Base-by-base conservation (phyloP, 2,329 filamentous ascomycete genomes). In the Exserohilum rostratum region DNA sequence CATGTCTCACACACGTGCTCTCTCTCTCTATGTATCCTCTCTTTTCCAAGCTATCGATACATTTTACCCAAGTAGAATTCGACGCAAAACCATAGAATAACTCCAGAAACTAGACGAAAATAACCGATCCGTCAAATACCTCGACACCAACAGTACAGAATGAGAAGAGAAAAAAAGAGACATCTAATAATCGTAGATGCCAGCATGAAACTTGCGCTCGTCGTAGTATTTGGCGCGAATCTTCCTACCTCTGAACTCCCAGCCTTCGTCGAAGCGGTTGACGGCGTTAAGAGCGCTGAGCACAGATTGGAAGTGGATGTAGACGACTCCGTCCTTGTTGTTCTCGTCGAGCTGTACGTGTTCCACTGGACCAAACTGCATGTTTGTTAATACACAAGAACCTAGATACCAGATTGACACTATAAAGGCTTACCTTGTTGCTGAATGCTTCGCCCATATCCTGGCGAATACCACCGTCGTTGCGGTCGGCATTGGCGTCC, bases 361-460 rank as follows among this genome's bases (percentile, higher is more conserved):
- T 74, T 96, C 90, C 5, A 96, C 89, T 39, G 86, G 84, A 13
- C 93, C 92, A 71, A 96, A 96, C 86, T 91, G 61, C 5, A 48
- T 56, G 15, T 38, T n/a, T 65, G 57, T 57, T 45, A 29, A 38
- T 38, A 46, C 11, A 7, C 17, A 33, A 15, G 22, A n/a, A 11
- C 11, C 18, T 13, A 15, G 11, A 25, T 7, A 7, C 4, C 7
- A 1, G 3, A 29, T 27, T 27, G 18, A 38, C 11, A 22, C 4
- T 18, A 5, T 12, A 31, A 13, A 31, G 10, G 52, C 44, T 44
- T 69, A 88, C 85, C 82, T 93, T 92, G 61, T 91, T 86, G 45
- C 87, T 88, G 75, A 96, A 97, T 71, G 96, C 91, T 69, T 97
- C 91, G 6, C 95, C 95, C 75, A 99, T 97, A 73, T 97, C 93